Percentiles rank a stretch among this genome's conserved stretches.
phyloP scores from a whole-genome alignment of 345 rosid genomes.

The Eucalyptus tenuipes region DNA sequence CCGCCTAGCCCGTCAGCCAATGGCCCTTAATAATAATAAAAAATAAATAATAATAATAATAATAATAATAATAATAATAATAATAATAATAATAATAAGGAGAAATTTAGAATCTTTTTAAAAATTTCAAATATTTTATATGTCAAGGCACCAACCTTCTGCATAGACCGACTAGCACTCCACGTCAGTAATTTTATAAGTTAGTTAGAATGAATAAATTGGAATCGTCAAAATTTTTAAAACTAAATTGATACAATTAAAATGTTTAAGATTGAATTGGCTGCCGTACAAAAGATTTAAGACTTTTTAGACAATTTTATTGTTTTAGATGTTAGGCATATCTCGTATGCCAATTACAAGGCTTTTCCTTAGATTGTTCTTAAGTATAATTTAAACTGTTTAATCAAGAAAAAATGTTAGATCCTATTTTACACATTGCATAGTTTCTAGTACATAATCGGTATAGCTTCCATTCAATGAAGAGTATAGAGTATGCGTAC shows the following conservation, averaged over 20 bases:
- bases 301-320: background rate
- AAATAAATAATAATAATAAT: no score
- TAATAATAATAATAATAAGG: no score
- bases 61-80: no score
- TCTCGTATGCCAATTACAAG: background rate
- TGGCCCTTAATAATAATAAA: background rate
- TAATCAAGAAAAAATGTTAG: background rate
- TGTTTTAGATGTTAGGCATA: background rate
- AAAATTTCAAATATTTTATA: background rate
- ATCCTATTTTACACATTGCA: background rate
- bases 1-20: fast-evolving
- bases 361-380: background rate
- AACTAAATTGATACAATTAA: no score
- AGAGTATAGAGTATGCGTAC: background rate
- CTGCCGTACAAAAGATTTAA: no score
- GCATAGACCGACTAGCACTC: fast-evolving
- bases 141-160: fast-evolving
- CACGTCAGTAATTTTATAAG: no score
- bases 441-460: background rate
- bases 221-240: no score
- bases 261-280: fast-evolving
- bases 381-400: background rate
- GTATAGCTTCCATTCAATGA: background rate
- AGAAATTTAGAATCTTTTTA: fast-evolving
- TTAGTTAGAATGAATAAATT: no score